Percentiles rank a stretch among this genome's conserved stretches.
Evolutionary conservation across 2,329 filamentous ascomycete genomes (phyloP).

Genomic region (Microsporum audouinii): DNA sequence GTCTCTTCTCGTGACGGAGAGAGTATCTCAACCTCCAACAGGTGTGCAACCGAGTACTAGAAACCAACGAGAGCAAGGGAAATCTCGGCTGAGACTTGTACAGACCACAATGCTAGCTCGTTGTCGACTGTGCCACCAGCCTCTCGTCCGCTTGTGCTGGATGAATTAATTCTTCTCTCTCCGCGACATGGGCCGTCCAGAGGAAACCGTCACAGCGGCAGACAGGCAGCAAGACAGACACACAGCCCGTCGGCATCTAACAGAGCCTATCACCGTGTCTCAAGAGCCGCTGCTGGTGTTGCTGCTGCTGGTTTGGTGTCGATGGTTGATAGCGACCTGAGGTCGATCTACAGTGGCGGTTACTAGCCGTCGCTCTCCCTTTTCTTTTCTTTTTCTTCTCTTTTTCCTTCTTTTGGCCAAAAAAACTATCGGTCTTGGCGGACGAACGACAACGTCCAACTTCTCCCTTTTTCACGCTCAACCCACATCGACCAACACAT

Average conservation of each 20-base stretch:
- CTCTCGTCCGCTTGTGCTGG: neutral
- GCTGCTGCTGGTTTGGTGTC: neutral
- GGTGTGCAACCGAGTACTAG: neutral
- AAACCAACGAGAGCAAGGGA: neutral
- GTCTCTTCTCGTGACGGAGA: no score
- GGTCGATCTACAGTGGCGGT: neutral
- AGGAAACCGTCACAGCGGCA: neutral
- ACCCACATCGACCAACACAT: neutral
- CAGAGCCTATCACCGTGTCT: no score
- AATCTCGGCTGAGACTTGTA: neutral
- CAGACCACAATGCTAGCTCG: constrained; percentile 1
- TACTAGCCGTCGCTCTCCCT: constrained; percentile 1
- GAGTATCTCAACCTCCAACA: neutral
- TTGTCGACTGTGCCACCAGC: neutral
- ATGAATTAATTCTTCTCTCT: neutral
- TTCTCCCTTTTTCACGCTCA: no score
- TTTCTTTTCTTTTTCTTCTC: neutral
- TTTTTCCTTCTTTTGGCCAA: neutral
- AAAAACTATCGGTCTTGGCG: neutral
- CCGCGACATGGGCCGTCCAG: neutral
- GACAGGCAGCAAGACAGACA: neutral
- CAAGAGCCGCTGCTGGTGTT: neutral
- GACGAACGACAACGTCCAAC: no score
- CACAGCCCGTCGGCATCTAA: no score
- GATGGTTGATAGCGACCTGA: neutral